Conservation (phyloP, 495 filamentous ascomycete genomes). For the Cryomyces minteri region DNA sequence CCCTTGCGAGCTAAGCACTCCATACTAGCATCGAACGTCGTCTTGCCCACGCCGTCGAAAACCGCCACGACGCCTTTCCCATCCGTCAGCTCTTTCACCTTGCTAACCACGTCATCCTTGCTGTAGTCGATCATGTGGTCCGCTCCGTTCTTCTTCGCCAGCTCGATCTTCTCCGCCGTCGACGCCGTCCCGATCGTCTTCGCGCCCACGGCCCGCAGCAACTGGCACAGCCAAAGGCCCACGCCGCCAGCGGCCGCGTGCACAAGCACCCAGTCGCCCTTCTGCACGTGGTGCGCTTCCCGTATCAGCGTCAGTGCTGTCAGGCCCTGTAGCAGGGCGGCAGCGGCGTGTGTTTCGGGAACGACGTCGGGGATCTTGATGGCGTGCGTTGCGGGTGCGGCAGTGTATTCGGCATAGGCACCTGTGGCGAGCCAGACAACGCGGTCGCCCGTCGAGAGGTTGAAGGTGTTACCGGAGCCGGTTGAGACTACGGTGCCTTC, state of each 20-base stretch:
- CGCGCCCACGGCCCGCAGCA: constrained; percentile 56
- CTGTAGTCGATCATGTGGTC: constrained; percentile 56
- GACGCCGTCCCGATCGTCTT: constrained; percentile 70
- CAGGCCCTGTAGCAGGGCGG: constrained; percentile 58
- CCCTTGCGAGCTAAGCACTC: constrained; percentile 68
- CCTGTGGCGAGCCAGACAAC: constrained; percentile 27
- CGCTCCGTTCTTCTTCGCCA: constrained; percentile 69
- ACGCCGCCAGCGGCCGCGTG: constrained; percentile 87
- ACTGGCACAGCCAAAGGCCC: constrained; percentile 58
- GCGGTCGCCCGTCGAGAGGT: constrained; percentile 10
- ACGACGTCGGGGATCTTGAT: constrained; percentile 48
- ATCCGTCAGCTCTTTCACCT: constrained; percentile 19
- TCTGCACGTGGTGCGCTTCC: constrained; percentile 55
- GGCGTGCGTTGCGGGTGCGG: constrained; percentile 34
- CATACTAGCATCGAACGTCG: constrained; percentile 71
- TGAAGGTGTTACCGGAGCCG: constrained; percentile 19
- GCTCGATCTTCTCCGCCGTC: constrained; percentile 48
- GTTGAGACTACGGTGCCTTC: constrained; percentile 41
- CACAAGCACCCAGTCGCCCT: constrained; percentile 70
- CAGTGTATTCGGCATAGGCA: constrained; percentile 66
- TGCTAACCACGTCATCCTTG: constrained; percentile 28
- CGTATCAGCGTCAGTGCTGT: constrained; percentile 70
- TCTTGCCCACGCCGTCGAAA: constrained; percentile 78
- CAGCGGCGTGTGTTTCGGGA: constrained; percentile 44
- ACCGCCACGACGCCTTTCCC: constrained; percentile 53